Percentiles rank a stretch among this genome's conserved stretches.
Conservation (phyloP, 75 land plant genomes). For the Azolla pinnata region DNA sequence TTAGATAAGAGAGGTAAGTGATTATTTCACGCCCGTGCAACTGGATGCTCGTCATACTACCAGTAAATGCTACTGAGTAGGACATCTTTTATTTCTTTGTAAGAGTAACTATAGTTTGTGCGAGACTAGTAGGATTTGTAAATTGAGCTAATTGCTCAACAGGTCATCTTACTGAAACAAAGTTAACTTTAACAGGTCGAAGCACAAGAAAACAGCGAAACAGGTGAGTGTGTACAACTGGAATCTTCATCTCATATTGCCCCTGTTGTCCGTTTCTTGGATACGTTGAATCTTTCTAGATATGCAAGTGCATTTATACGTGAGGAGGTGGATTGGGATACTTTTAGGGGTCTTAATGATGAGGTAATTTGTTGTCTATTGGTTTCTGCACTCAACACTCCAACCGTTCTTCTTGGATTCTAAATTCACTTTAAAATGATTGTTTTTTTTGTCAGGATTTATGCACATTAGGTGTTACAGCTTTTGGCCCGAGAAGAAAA, state of each 20-base stretch:
- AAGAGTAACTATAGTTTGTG: too few species aligned
- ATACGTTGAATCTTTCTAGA: constrained; percentile 47
- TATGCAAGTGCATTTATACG: constrained; percentile 59
- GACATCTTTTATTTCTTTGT: too few species aligned
- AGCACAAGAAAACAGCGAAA: background rate
- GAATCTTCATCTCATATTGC: constrained; percentile 15
- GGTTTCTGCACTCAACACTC: too few species aligned
- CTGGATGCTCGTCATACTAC: too few species aligned
- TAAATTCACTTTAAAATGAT: background rate
- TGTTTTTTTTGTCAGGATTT: constrained; percentile 51
- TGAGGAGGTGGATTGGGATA: constrained; percentile 95
- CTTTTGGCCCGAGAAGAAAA: constrained; percentile 90
- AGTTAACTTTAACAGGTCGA: too few species aligned
- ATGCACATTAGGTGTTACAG: constrained; percentile 46
- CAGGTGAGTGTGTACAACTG: background rate
- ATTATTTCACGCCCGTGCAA: too few species aligned
- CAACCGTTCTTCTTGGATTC: too few species aligned
- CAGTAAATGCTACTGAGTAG: too few species aligned
- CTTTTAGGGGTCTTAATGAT: constrained; percentile 70
- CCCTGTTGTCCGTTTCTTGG: constrained; percentile 53
- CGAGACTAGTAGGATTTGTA: too few species aligned
- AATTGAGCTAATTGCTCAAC: too few species aligned
- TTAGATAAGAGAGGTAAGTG: too few species aligned
- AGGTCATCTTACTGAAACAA: too few species aligned
- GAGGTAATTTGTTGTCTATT: constrained; percentile 47